phyloP scores from a whole-genome alignment of 352 stramenopile genomes.

The Phytophthora pini region DNA sequence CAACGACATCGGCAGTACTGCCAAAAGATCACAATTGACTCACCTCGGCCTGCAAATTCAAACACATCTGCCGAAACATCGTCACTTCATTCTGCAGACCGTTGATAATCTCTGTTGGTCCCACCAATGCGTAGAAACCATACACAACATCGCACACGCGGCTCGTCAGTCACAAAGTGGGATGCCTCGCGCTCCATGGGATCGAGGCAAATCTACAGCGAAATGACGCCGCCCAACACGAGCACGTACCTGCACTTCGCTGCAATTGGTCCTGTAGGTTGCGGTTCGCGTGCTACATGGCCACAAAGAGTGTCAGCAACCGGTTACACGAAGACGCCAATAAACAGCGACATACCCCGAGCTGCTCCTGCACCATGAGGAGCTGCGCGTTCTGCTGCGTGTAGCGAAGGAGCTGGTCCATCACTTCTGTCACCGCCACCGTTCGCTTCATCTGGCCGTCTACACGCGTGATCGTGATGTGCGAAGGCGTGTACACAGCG shows the following conservation, averaged over 20 bases:
- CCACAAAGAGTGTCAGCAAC: conserved; percentile 6
- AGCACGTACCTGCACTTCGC: conserved; percentile 55
- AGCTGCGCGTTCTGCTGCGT: conserved; percentile 75
- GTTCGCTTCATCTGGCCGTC: conserved; percentile 80
- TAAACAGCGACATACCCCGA: conserved; percentile 51
- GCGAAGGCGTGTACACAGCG: conserved; percentile 68
- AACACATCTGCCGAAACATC: conserved; percentile 86
- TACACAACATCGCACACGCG: conserved; percentile 13
- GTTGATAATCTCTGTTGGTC: conserved; percentile 59
- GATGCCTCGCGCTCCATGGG: conserved; percentile 5
- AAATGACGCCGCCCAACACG: conserved; percentile 16
- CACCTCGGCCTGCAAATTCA: conserved; percentile 82
- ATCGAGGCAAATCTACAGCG: conserved; percentile 14
- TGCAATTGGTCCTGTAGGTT: conserved; percentile 75
- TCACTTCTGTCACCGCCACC: conserved; percentile 78
- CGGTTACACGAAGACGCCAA: neutral
- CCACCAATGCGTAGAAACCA: conserved; percentile 23
- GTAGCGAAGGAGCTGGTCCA: conserved; percentile 79
- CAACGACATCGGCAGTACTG: neutral
- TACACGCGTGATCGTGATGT: conserved; percentile 77
- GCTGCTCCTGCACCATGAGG: conserved; percentile 63
- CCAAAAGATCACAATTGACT: conserved; percentile 23
- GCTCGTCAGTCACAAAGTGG: conserved; percentile 15
- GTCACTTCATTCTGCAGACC: conserved; percentile 79
- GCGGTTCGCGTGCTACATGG: conserved; percentile 63